phyloP scores from a whole-genome alignment of 345 rosid genomes.

The Gossypium longicalyx region DNA sequence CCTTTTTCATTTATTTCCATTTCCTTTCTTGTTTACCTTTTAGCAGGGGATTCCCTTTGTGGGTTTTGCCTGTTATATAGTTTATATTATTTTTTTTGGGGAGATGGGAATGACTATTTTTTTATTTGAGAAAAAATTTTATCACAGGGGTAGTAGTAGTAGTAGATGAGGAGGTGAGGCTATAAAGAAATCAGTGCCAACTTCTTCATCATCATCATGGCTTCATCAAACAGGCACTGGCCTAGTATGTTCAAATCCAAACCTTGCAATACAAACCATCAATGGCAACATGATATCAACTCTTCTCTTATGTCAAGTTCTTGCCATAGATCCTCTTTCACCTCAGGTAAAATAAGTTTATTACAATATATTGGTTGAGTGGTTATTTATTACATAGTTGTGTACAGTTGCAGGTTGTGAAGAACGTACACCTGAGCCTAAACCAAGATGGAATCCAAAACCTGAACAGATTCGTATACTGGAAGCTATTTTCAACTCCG shows the following conservation, averaged over 20 bases:
- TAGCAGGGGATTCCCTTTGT: slow-evolving; percentile 51
- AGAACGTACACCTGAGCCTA: slow-evolving; percentile 93
- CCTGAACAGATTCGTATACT: slow-evolving; percentile 96
- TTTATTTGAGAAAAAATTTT: slow-evolving; percentile 18
- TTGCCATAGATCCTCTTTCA: slow-evolving; percentile 52
- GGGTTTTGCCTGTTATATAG: slow-evolving; percentile 27
- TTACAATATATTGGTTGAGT: too few species aligned
- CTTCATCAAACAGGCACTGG: slow-evolving; percentile 99
- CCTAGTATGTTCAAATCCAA: slow-evolving; percentile 99
- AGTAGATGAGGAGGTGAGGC: slow-evolving; percentile 52
- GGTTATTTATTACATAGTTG: too few species aligned
- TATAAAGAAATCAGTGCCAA: slow-evolving; percentile 37
- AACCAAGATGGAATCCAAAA: slow-evolving; percentile 98
- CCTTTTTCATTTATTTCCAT: slow-evolving; percentile 22
- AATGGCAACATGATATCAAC: slow-evolving; percentile 89
- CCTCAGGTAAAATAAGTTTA: slow-evolving; percentile 45
- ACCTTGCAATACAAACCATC: slow-evolving; percentile 75
- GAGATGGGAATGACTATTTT: slow-evolving; percentile 17
- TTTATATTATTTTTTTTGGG: slow-evolving; percentile 14
- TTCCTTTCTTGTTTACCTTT: slow-evolving; percentile 42
- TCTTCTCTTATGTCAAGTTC: slow-evolving; percentile 46
- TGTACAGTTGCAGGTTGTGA: slow-evolving; percentile 49
- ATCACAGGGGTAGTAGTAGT: slow-evolving; percentile 25
- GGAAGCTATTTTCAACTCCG: slow-evolving; percentile 95
- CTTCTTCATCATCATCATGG: slow-evolving; percentile 45